Conservation (phyloP, 208 protist species). For the Acanthamoeba triangularis region DNA sequence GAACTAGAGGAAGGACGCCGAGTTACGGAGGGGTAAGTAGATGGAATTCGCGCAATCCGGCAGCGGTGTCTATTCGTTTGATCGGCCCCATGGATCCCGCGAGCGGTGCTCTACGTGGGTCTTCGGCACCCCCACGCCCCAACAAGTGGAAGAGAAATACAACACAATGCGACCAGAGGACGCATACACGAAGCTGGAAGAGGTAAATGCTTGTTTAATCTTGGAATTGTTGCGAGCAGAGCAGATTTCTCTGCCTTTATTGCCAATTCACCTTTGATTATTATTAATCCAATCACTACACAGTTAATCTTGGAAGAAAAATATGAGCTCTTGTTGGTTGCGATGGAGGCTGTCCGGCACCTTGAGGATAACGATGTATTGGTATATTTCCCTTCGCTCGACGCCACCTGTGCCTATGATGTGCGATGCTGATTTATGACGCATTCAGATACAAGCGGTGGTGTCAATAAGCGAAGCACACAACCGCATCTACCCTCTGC, state of each 20-base stretch:
- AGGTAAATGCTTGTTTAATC: neutral
- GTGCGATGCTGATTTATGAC: neutral
- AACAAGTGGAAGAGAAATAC: neutral
- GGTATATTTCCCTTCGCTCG: neutral
- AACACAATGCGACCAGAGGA: conserved; percentile 33
- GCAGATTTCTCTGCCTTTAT: neutral
- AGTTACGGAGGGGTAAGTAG: too few species aligned
- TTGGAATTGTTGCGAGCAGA: neutral
- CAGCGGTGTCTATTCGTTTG: neutral
- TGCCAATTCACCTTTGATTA: neutral
- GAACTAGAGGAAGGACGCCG: too few species aligned
- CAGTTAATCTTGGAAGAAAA: conserved; percentile 19
- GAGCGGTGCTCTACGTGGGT: neutral
- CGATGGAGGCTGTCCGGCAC: conserved; percentile 15
- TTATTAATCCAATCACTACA: too few species aligned
- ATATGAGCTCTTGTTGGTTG: neutral
- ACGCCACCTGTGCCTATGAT: too few species aligned
- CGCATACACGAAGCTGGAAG: neutral
- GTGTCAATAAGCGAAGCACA: conserved; percentile 12
- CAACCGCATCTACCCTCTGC: conserved; percentile 23
- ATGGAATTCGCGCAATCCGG: neutral
- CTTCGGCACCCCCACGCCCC: neutral
- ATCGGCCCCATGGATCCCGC: neutral
- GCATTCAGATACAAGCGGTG: neutral
- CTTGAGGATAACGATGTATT: conserved; percentile 31